Evolutionary conservation across 805 yeast genomes (phyloP).

Genomic region (Zygosaccharomyces bisporus): DNA sequence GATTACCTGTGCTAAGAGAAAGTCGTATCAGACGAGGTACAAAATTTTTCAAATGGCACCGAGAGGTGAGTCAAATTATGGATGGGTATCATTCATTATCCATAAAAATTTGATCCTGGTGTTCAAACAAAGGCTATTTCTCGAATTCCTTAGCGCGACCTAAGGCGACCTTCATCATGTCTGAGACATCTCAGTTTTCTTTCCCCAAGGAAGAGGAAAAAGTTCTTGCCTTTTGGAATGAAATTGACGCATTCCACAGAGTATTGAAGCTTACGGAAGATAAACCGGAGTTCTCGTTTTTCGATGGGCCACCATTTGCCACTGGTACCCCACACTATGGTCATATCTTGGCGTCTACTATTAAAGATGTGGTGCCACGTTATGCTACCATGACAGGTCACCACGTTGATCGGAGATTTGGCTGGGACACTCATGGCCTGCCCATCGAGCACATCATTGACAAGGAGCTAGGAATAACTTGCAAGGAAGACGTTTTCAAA

Average conservation of each 20-base stretch:
- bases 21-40: background rate
- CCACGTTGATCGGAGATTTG: conserved; percentile 94
- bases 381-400: conserved; percentile 97
- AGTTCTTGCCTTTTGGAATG: conserved; percentile 77
- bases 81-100: too few relatives aligned
- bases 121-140: background rate
- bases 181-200: conserved; percentile 47
- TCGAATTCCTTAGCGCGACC: background rate
- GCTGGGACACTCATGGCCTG: conserved; percentile 99
- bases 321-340: conserved; percentile 99
- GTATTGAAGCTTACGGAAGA: conserved; percentile 80
- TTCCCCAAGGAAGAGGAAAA: conserved; percentile 90
- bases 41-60: background rate
- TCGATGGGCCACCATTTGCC: conserved; percentile 99
- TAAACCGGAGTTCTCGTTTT: conserved; percentile 83
- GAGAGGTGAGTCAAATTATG: background rate
- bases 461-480: conserved; percentile 89
- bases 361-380: conserved; percentile 95
- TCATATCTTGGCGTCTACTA: conserved; percentile 93
- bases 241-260: conserved; percentile 89
- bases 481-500: conserved; percentile 90
- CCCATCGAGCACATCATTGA: conserved; percentile 99
- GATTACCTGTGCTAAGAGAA: background rate
- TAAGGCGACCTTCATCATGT: conserved; percentile 25
- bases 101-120: background rate